phyloP scores from a whole-genome alignment of 306 rosid genomes.

The Cucurbita pepo region DNA sequence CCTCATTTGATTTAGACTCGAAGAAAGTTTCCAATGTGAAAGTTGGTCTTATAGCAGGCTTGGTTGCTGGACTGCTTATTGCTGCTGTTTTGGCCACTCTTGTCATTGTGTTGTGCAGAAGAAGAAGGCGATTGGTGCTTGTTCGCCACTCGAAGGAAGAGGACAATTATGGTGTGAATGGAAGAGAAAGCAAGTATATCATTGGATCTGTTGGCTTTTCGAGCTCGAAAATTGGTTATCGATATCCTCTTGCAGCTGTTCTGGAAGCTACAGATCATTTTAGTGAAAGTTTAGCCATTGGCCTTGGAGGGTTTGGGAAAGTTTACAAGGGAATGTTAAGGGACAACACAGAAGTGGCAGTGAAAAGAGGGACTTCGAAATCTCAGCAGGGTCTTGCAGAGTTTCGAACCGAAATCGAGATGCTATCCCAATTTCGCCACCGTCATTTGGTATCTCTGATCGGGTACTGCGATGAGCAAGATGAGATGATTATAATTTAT shows the following conservation, averaged over 20 bases:
- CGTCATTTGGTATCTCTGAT: conserved; percentile 59
- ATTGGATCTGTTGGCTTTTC: conserved; percentile 14
- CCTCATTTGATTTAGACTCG: conserved; percentile 5
- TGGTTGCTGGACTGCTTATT: conserved; percentile 19
- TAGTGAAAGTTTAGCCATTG: conserved; percentile 40
- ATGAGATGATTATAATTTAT: conserved; percentile 48
- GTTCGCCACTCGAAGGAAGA: conserved; percentile 20
- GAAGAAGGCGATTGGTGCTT: conserved; percentile 23
- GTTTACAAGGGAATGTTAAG: conserved; percentile 49
- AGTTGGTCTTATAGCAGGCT: conserved; percentile 21
- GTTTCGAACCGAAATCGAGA: conserved; percentile 54
- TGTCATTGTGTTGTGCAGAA: conserved; percentile 20
- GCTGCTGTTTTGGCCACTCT: conserved; percentile 13
- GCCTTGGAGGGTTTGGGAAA: conserved; percentile 61
- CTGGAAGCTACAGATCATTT: conserved; percentile 50
- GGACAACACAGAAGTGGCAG: conserved; percentile 48
- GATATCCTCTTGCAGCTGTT: conserved; percentile 29
- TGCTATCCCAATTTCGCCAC: conserved; percentile 57
- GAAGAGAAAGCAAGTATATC: conserved; percentile 1
- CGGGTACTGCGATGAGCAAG: conserved; percentile 47
- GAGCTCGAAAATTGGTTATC: conserved; percentile 29
- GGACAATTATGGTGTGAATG: conserved; percentile 5
- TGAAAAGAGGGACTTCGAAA: conserved; percentile 36
- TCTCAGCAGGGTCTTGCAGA: conserved; percentile 50
- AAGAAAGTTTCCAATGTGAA: conserved; percentile 15